A percentile compares a stretch with the other conserved stretches of the same genome.
These are phyloP conservation scores for Amaranthus palmeri DNA, from an alignment of 148 eudicot species.

Conservation along the genomic window DNA sequence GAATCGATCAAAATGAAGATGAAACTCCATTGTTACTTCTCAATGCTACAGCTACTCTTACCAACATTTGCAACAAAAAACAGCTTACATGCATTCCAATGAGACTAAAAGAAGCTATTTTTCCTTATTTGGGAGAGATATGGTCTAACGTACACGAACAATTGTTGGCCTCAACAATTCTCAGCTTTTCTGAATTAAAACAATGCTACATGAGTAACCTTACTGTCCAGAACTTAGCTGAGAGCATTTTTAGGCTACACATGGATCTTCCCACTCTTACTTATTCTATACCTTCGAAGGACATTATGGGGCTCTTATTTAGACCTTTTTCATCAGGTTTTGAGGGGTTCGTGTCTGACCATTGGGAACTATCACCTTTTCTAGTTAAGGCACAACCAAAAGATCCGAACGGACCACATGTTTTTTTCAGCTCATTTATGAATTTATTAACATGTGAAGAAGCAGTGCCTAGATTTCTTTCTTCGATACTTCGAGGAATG, in stretches of 20 bases:
- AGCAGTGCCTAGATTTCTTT: conserved; percentile 35
- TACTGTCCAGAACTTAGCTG: conserved; percentile 43
- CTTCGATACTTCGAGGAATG: conserved; percentile 39
- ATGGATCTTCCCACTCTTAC: conserved; percentile 25
- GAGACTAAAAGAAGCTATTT: conserved; percentile 27
- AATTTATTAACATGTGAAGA: conserved; percentile 31
- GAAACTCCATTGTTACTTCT: conserved; percentile 46
- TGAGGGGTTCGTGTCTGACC: conserved; percentile 40
- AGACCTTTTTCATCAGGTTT: conserved; percentile 33
- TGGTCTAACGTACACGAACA: conserved; percentile 47
- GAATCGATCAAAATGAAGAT: conserved; percentile 39
- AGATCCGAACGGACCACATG: conserved; percentile 22
- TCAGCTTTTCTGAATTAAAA: conserved; percentile 16
- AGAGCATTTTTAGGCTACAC: conserved; percentile 70
- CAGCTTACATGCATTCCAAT: conserved; percentile 50
- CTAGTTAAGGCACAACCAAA: conserved; percentile 30
- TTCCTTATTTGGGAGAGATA: conserved; percentile 36
- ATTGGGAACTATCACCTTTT: conserved; percentile 75
- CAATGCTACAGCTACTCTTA: conserved; percentile 44
- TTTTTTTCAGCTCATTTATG: conserved; percentile 41
- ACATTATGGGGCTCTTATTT: conserved; percentile 40
- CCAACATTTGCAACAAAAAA: conserved; percentile 48
- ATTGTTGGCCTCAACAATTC: conserved; percentile 25
- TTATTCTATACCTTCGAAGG: conserved; percentile 22
- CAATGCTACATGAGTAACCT: conserved; percentile 40